Conservation (phyloP, 1,284 basidiomycete genomes). For the Schizopora paradoxa region DNA sequence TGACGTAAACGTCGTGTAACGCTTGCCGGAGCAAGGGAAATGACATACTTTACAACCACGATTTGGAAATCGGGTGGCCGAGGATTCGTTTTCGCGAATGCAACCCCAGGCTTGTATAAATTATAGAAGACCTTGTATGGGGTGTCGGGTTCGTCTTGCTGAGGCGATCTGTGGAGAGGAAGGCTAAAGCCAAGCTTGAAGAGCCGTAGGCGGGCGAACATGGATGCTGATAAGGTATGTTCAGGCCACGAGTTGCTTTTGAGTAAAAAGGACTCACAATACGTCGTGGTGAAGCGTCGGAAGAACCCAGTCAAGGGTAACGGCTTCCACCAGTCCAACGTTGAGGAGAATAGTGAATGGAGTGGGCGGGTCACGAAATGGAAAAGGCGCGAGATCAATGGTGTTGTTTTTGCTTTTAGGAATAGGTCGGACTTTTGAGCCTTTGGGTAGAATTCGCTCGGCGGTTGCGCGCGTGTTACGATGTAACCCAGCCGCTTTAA, state of each 20-base stretch:
- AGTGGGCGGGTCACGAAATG: slow-evolving; percentile 28
- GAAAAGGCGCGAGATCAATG: slow-evolving; percentile 28
- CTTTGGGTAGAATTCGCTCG: slow-evolving; percentile 52
- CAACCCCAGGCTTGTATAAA: slow-evolving; percentile 85
- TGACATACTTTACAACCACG: slow-evolving; percentile 76
- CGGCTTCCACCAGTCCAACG: slow-evolving; percentile 60
- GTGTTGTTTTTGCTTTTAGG: slow-evolving; percentile 20
- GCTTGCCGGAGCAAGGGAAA: slow-evolving; percentile 4
- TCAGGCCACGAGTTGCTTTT: slow-evolving; percentile 1
- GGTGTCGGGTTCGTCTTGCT: slow-evolving; percentile 29
- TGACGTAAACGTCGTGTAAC: slow-evolving; percentile 1
- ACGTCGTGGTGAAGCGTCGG: too few relatives aligned
- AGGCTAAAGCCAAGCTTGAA: slow-evolving; percentile 60
- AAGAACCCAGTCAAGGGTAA: slow-evolving; percentile 37
- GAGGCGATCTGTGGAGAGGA: slow-evolving; percentile 22
- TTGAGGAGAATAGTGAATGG: slow-evolving; percentile 20
- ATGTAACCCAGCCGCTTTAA: slow-evolving; percentile 89
- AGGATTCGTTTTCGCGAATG: slow-evolving; percentile 76
- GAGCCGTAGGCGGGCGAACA: slow-evolving; percentile 74
- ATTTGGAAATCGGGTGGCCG: slow-evolving; percentile 85
- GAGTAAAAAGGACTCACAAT: slow-evolving; percentile 5
- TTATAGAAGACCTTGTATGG: slow-evolving; percentile 87
- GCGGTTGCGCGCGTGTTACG: slow-evolving; percentile 69
- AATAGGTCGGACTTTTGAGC: slow-evolving; percentile 27
- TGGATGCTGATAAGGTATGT: slow-evolving; percentile 43